Evolutionary conservation across 169 alveolate genomes (phyloP).

Genomic region (Plasmodium malariae): DNA sequence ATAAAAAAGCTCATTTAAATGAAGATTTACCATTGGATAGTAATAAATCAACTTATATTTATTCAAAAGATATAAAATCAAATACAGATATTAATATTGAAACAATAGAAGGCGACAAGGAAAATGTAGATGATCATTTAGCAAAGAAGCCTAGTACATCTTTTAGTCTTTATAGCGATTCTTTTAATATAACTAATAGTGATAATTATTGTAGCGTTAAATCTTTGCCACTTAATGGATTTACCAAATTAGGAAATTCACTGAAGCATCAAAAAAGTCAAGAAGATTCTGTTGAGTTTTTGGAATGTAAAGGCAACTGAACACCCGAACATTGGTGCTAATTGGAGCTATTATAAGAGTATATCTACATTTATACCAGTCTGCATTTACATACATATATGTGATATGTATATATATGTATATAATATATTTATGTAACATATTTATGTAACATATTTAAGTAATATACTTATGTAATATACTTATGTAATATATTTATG

Average conservation of each 20-base stretch:
- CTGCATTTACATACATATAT: too few relatives aligned
- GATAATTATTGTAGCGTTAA: constrained; percentile 40
- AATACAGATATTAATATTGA: not conserved
- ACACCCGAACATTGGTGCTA: not conserved
- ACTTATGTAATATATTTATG: too few relatives aligned
- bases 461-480: too few relatives aligned
- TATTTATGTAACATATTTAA: too few relatives aligned
- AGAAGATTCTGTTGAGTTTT: not conserved
- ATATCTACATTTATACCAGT: too few relatives aligned
- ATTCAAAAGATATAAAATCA: not conserved
- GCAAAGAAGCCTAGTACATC: not conserved
- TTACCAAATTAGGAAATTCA: constrained; percentile 13
- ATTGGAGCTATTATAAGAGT: not conserved
- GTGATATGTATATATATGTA: too few relatives aligned
- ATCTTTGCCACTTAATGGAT: constrained; percentile 23
- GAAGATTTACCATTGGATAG: not conserved
- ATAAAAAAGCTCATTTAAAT: constrained; percentile 1
- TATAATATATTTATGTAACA: too few relatives aligned
- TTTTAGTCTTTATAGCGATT: not conserved
- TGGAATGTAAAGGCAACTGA: not conserved
- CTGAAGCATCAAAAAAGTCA: not conserved
- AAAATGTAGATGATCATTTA: not conserved
- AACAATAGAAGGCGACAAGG: not conserved
- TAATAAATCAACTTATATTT: not conserved
- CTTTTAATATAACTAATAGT: constrained; percentile 15